These are phyloP conservation scores for Xylaria sp. DNA, from an alignment of 2,329 filamentous ascomycete genomes.

Conservation along the genomic window DNA sequence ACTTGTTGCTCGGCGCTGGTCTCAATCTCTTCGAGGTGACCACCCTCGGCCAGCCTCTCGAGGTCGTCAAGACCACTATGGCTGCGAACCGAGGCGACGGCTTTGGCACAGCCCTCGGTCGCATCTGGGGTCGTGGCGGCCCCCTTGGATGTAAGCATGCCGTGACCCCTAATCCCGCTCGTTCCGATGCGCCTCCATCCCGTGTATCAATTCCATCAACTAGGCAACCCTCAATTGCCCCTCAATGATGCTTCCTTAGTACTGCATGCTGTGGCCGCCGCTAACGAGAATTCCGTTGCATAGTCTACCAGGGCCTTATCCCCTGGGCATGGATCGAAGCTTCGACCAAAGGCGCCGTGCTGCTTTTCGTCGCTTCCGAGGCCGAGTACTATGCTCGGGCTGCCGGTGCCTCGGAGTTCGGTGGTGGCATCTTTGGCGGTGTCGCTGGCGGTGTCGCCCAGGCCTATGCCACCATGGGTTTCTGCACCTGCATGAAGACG, in stretches of 20 bases:
- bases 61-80: conserved; percentile 99
- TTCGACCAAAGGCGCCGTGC: conserved; percentile 97
- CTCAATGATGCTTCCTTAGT: too few species aligned
- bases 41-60: conserved; percentile 73
- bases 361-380: conserved; percentile 98
- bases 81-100: conserved; percentile 92
- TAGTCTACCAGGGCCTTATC: conserved; percentile 99
- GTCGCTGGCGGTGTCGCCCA: conserved; percentile 95
- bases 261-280: not conserved
- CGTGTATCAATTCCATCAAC: not conserved
- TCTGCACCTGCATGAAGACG: conserved; percentile 99
- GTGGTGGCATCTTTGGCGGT: conserved; percentile 86
- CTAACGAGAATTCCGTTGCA: conserved; percentile 22
- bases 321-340: conserved; percentile 99
- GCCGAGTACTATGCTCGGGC: conserved; percentile 92
- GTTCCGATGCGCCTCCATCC: not conserved
- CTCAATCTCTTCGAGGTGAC: conserved; percentile 94
- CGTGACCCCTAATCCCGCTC: not conserved
- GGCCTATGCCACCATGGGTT: conserved; percentile 99
- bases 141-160: conserved; percentile 82
- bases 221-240: not conserved
- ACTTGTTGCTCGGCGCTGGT: conserved; percentile 90
- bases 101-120: conserved; percentile 78
- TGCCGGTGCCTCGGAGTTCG: conserved; percentile 84
- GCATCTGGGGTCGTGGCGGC: conserved; percentile 95